Percentiles rank a stretch among this genome's conserved stretches.
These are phyloP conservation scores for Petrea volubilis DNA, from an alignment of 257 asterid species.

Conservation along the genomic window DNA sequence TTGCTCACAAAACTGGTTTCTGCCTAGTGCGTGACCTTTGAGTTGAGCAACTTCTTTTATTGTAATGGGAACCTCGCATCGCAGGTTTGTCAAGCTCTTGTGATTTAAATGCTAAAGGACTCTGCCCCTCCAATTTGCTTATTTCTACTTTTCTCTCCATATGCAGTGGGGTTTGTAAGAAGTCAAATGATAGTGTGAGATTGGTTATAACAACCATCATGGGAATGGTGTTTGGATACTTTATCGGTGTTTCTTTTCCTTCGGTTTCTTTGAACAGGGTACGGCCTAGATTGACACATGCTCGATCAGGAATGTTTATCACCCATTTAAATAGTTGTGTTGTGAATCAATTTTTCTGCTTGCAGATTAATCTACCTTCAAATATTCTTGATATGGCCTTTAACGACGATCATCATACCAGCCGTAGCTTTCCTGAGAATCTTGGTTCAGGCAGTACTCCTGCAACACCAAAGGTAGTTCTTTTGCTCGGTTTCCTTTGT, in stretches of 20 bases:
- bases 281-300: slow-evolving; percentile 16
- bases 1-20: slow-evolving; percentile 57
- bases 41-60: slow-evolving; percentile 51
- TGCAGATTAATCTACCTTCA: slow-evolving; percentile 87
- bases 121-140: slow-evolving; percentile 14
- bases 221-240: slow-evolving; percentile 94
- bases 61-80: slow-evolving; percentile 82
- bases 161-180: slow-evolving; percentile 81
- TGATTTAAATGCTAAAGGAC: not conserved
- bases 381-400: slow-evolving; percentile 63
- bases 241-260: slow-evolving; percentile 92
- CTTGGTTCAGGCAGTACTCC: slow-evolving; percentile 94
- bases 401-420: slow-evolving; percentile 41
- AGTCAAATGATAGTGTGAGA: slow-evolving; percentile 69
- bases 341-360: not conserved
- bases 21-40: slow-evolving; percentile 52
- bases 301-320: not conserved
- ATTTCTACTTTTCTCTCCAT: slow-evolving; percentile 15
- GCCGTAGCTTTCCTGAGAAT: slow-evolving; percentile 87
- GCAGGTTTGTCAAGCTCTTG: slow-evolving; percentile 53
- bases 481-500: slow-evolving; percentile 16
- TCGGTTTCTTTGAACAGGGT: slow-evolving; percentile 82
- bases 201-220: slow-evolving; percentile 75
- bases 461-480: slow-evolving; percentile 74
- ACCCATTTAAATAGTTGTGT: slow-evolving; percentile 15